Conservation (phyloP, 768 basidiomycete species). For the Lactifluus pinguis region DNA sequence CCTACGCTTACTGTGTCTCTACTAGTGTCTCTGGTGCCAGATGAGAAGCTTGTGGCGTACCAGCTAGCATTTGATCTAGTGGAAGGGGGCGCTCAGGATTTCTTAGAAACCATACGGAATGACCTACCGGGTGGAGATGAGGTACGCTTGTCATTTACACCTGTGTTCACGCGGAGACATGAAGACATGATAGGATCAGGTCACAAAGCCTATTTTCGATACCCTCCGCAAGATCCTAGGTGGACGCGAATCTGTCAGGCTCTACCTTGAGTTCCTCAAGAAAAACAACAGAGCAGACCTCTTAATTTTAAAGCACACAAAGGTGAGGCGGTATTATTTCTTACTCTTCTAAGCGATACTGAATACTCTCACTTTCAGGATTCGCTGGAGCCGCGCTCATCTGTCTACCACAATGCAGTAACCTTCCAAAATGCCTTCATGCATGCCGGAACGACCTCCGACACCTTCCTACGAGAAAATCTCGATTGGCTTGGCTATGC, state of each 20-base stretch:
- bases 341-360: conserved; percentile 71
- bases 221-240: conserved; percentile 76
- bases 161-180: neutral
- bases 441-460: conserved; percentile 96
- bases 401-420: conserved; percentile 94
- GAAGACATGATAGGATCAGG: conserved; percentile 29
- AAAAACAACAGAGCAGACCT: conserved; percentile 91
- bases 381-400: conserved; percentile 84
- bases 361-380: conserved; percentile 42
- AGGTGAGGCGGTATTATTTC: conserved; percentile 40
- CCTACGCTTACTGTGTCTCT: conserved; percentile 71
- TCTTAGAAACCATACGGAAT: conserved; percentile 65
- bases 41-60: conserved; percentile 73
- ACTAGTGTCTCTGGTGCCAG: conserved; percentile 58
- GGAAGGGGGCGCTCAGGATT: conserved; percentile 91
- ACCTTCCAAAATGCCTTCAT: conserved; percentile 97
- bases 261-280: conserved; percentile 93
- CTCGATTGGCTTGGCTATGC: conserved; percentile 94
- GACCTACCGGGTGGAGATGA: conserved; percentile 60
- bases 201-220: conserved; percentile 54
- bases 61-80: conserved; percentile 95
- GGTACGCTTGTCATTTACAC: conserved; percentile 32
- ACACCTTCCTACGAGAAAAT: conserved; percentile 88
- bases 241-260: conserved; percentile 85
- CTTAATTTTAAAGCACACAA: conserved; percentile 85